Evolutionary conservation across 1,284 basidiomycete species (phyloP).

Genomic region (Melanopsichium pennsylvanicum): DNA sequence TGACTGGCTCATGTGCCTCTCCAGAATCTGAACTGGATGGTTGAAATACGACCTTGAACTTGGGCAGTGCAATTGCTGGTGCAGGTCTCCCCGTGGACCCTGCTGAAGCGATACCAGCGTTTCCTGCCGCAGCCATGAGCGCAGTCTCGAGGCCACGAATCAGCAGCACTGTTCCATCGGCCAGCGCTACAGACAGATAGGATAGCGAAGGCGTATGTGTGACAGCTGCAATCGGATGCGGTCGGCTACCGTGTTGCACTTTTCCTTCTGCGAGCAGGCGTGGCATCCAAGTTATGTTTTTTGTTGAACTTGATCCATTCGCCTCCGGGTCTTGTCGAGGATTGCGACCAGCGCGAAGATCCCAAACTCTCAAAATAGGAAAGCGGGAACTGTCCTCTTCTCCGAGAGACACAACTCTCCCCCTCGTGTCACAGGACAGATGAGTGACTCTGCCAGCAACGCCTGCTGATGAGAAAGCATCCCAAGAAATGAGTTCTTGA

Average conservation of each 20-base stretch:
- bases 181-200: slow-evolving; percentile 87
- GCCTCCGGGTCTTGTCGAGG: neutral
- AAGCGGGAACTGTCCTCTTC: slow-evolving; percentile 50
- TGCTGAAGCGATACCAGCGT: slow-evolving; percentile 25
- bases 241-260: slow-evolving; percentile 58
- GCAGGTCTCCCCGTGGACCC: slow-evolving; percentile 12
- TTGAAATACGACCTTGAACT: slow-evolving; percentile 63
- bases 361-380: slow-evolving; percentile 60
- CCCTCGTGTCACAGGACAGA: slow-evolving; percentile 48
- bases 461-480: slow-evolving; percentile 44
- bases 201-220: slow-evolving; percentile 82
- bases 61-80: slow-evolving; percentile 54
- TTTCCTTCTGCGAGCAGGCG: slow-evolving; percentile 52
- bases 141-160: slow-evolving; percentile 91
- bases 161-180: slow-evolving; percentile 90
- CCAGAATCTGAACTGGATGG: slow-evolving; percentile 28
- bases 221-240: slow-evolving; percentile 73
- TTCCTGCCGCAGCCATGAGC: slow-evolving; percentile 68
- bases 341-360: slow-evolving; percentile 39
- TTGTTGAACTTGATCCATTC: neutral
- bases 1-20: slow-evolving; percentile 79
- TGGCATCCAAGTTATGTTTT: slow-evolving; percentile 34
- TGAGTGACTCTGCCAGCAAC: slow-evolving; percentile 43
- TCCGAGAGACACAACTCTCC: slow-evolving; percentile 50
- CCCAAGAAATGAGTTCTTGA: slow-evolving; percentile 44